Conservation (phyloP, 177 flowering plant genomes). For the Vitis hybrid region DNA sequence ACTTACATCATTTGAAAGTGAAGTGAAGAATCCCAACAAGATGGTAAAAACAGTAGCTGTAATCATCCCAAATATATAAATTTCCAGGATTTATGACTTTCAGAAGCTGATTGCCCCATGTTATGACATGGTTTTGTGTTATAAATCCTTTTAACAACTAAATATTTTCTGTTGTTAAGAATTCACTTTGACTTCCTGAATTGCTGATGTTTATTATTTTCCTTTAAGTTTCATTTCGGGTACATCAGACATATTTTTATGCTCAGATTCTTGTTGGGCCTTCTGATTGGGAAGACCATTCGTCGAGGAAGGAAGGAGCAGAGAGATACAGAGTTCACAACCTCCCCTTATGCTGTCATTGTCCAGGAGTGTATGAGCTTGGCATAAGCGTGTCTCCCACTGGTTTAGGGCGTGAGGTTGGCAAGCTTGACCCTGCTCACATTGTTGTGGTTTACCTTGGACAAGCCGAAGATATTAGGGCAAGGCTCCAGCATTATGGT, state of each 20-base stretch:
- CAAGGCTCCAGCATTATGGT: constrained; percentile 82
- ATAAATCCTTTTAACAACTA: too few relatives aligned
- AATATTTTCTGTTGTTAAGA: neutral
- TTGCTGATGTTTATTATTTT: neutral
- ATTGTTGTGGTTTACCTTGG: constrained; percentile 80
- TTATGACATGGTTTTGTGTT: too few relatives aligned
- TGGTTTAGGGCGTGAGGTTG: constrained; percentile 34
- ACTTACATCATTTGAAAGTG: too few relatives aligned
- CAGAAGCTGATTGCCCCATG: too few relatives aligned
- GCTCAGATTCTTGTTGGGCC: constrained; percentile 76
- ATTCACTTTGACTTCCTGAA: neutral
- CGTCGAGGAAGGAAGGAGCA: constrained; percentile 65
- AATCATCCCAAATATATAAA: too few relatives aligned
- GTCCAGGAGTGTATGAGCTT: constrained; percentile 88
- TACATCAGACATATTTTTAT: neutral
- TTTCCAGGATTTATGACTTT: too few relatives aligned
- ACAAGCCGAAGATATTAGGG: constrained; percentile 79
- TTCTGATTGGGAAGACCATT: constrained; percentile 78
- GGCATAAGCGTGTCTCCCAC: constrained; percentile 44
- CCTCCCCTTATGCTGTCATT: constrained; percentile 49
- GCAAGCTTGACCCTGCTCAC: constrained; percentile 41
- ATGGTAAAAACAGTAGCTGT: too few relatives aligned
- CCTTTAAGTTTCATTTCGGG: constrained; percentile 1
- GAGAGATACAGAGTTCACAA: constrained; percentile 75
- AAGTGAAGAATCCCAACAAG: too few relatives aligned